Evolutionary conservation across 2,329 filamentous ascomycete species (phyloP).

Genomic region (Curvularia sp.): DNA sequence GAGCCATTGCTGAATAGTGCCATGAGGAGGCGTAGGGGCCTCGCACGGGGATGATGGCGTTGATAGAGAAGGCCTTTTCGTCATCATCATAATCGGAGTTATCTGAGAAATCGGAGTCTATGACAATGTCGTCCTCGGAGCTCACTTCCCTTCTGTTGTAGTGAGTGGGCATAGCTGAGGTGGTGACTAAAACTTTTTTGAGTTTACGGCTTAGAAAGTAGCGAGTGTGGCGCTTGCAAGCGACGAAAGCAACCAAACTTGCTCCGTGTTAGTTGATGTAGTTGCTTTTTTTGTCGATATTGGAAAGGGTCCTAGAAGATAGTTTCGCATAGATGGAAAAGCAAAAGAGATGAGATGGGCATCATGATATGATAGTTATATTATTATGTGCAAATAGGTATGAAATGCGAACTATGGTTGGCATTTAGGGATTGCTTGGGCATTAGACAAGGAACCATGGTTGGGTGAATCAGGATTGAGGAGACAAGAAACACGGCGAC

Average conservation of each 20-base stretch:
- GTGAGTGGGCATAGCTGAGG: background rate
- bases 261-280: background rate
- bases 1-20: background rate
- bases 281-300: background rate
- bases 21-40: constrained; percentile 4
- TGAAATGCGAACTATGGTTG: background rate
- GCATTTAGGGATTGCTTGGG: background rate
- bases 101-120: background rate
- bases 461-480: background rate
- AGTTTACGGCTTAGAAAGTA: background rate
- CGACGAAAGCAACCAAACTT: background rate
- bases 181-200: background rate
- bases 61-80: background rate
- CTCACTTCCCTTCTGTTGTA: background rate
- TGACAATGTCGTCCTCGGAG: background rate
- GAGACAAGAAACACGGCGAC: background rate
- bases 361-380: background rate
- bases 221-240: background rate
- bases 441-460: background rate
- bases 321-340: background rate
- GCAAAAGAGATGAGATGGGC: background rate
- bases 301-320: background rate
- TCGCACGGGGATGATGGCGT: background rate
- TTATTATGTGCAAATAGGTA: background rate
- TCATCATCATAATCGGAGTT: background rate